Evolutionary conservation across 805 yeast genomes (phyloP), one percentile per base, ranked within the genome.

Genomic region (Kluyveromyces lactis): DNA sequence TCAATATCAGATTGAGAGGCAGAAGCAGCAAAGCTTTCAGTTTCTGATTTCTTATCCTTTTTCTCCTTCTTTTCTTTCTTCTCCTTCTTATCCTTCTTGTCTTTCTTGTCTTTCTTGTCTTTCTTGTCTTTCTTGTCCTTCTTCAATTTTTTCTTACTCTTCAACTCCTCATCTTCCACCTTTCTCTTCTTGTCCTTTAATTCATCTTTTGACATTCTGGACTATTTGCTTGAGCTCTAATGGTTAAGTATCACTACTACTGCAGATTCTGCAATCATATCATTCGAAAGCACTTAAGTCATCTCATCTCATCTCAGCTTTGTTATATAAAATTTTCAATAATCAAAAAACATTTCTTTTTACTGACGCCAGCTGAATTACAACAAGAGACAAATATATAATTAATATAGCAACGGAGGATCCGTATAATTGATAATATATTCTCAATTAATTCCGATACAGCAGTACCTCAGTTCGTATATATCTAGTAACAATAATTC

Each of bases 1-100:
- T 76, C 79, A 41, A 83, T 64, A 7, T 79, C 86, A 5, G 71
- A 55, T 47, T 73, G 73, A 4, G 81, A 66, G 31, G 69, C 55
- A 15, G 57, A 46, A 12, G 69, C 46, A 18, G 21, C 8, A 40
- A 36, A 38, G 39, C 45, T 43, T 60, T 54, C 24, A 58, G 64
- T 43, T 55, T 60, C 56, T 55, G 63, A 0, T 63, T 66, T 45
- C 8, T 10, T 28, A 7, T 33, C 37, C 9, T 60, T 59, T 51
- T 61, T 60, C 43, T 57, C 55, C 55, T n/a, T 49, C 51, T 29
- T 51, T 48, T 40, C 51, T 56, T 13, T 45, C 30, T 50, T 53
- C 48, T 52, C 53, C 53, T 32, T 55, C 21, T 34, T 34, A 51
- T 50, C 48, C 52, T 44, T 52, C 54, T 10, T 51, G 5, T 49